These are phyloP conservation scores for Ceratocystis albifundus DNA, from an alignment of 2,329 filamentous ascomycete species.

Conservation along the genomic window DNA sequence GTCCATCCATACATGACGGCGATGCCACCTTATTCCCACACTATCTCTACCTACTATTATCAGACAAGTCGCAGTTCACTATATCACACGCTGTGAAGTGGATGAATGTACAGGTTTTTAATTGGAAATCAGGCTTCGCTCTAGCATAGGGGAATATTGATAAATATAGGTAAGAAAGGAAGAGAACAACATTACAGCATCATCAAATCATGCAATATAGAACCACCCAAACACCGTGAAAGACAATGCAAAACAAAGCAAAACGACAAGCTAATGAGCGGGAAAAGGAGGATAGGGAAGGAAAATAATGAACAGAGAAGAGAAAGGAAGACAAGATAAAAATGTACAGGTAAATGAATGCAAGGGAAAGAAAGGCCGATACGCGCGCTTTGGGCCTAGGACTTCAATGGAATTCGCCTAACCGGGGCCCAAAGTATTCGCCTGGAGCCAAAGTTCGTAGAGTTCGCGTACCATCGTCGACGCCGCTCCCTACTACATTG, in stretches of 20 bases:
- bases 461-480: slow-evolving; percentile 34
- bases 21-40: too few species aligned
- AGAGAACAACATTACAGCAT: not conserved
- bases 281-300: not conserved
- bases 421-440: slow-evolving; percentile 30
- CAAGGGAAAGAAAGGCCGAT: not conserved
- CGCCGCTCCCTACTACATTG: slow-evolving; percentile 32
- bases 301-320: not conserved
- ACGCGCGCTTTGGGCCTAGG: not conserved
- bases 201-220: slow-evolving; percentile 10
- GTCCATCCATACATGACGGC: too few species aligned
- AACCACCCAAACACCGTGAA: slow-evolving; percentile 5
- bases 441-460: slow-evolving; percentile 29
- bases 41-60: too few species aligned
- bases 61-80: not conserved
- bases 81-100: not conserved
- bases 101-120: not conserved
- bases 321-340: not conserved
- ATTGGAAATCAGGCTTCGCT: not conserved
- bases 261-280: slow-evolving; percentile 3
- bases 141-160: not conserved
- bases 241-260: slow-evolving; percentile 4
- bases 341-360: too few species aligned
- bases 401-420: slow-evolving; percentile 23
- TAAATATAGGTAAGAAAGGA: not conserved